Evolutionary conservation across 371 early-diverging fungal genomes (phyloP), one percentile per base, ranked within the genome.

Genomic region (Lichtheimia ornata): DNA sequence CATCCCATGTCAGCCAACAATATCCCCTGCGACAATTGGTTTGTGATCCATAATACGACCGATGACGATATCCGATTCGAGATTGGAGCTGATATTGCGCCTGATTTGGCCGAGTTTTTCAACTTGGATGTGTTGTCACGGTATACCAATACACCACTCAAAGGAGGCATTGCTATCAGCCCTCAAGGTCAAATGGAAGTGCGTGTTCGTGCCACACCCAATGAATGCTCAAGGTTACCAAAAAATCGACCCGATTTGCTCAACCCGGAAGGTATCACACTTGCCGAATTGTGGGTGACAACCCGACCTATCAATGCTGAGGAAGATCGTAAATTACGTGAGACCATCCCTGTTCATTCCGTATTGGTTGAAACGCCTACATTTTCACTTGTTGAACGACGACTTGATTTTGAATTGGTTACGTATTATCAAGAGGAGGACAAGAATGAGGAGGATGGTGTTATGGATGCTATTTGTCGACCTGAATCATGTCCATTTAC

Each of bases 61-160:
- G 87, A 88, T 27, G 85, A 90, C 12, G 95, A 95, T 53, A 80
- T 88, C 40, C 82, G 88, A 14, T 93, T 95, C 67, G 92, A 92
- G 61, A 83, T 93, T 59, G 89, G 85, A 5, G 83, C 79, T 5
- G 81, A 84, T 35, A 74, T 91, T 5, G 67, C 81, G 0, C 82
- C 85, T 11, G 87, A 87, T 44, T 63, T 95, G 0, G 65, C 71
- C 13, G 82, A 83, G 1, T 84, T 83, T 59, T 74, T 94, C 5
- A 77, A 79, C 50, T 57, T 93, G 11, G 93, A 93, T 30, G 84
- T 94, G 1, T 65, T 95, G 1, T 92, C 92, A 3, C 81, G 95
- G 5, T 91, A 90, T 61, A 88, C 93, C 15, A 95, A 91, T 70
- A 91, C 95, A 0, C 92, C 93, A 0, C 74, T 93, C 5, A 81